Conservation (phyloP, 2,329 filamentous ascomycete genomes). For the Aspergillus nomiae region DNA sequence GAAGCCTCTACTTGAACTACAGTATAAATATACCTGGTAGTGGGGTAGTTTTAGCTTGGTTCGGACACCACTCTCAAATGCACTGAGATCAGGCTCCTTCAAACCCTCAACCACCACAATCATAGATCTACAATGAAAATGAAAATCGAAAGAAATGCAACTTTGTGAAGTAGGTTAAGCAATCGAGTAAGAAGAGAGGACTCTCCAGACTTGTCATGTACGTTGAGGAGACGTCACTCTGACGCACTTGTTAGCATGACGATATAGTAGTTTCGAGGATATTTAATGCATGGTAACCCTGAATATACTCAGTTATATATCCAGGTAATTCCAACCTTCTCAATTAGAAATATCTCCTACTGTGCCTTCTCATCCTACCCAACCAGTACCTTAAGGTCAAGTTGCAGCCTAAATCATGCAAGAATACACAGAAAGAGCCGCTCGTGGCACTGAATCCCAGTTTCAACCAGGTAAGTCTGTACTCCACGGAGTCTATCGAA, state of each 20-base stretch:
- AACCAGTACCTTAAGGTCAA: neutral
- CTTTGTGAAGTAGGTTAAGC: neutral
- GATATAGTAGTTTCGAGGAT: neutral
- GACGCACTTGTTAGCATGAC: neutral
- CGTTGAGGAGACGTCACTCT: neutral
- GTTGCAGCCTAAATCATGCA: conserved; percentile 12
- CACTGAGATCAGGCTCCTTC: neutral
- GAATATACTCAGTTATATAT: neutral
- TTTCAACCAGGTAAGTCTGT: conserved; percentile 38
- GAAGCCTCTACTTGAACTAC: neutral
- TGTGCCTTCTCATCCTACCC: neutral
- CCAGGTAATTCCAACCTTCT: neutral
- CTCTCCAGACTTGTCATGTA: neutral
- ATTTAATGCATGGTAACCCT: neutral
- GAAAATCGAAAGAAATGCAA: neutral
- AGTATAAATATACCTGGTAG: neutral
- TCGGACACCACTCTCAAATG: neutral
- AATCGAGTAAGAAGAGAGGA: neutral
- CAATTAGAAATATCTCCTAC: neutral
- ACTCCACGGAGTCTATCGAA: neutral
- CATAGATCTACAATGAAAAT: neutral
- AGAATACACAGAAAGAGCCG: conserved; percentile 16
- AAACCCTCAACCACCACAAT: neutral
- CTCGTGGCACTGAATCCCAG: conserved; percentile 28
- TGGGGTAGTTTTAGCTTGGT: neutral